Evolutionary conservation across 345 rosid genomes (phyloP), one percentile per base, ranked within the genome.

Genomic region (Linum trigynum): DNA sequence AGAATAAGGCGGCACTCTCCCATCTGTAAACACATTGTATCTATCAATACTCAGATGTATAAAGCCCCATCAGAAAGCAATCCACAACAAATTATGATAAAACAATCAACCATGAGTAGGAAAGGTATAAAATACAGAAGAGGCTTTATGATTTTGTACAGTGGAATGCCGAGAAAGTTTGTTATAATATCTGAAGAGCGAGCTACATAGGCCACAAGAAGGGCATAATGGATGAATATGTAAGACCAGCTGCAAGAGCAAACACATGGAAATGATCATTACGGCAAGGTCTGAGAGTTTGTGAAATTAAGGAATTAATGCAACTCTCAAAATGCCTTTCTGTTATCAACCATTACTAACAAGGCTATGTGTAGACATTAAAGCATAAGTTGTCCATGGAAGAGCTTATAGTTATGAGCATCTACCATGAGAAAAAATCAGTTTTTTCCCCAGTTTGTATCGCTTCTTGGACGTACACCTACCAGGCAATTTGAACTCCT

Each of bases 401-500:
- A 23, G 32, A 23, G 32, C 32, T 23, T 23, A 23, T 23, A 23
- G 32, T 23, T 23, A 23, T 23, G 32, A 23, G 32, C 32, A 23
- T 23, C 32, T 23, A 23, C 32, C 35, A 57, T 64, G 60, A 69
- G 53, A 41, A 41, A 41, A 8, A 41, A 41, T 41, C 9, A 4
- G 9, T 8, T 41, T 41, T 41, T 41, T 1, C 45, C 45, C 45
- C 45, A 41, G 45, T 4, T 41, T 8, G 9, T 4, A 41, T 41
- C 6, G 45, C 6, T 41, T 41, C 6, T 8, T 41, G 45, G 45
- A 15, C 59, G 5, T 32, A 32, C 35, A 23, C 79, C 67, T 83
- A 92, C 98, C 96, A 80, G 56, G 87, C 87, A 78, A 89, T 69
- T 79, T 92, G 98, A 73, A 92, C 96, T 73, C 97, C 97, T 65